Evolutionary conservation across 179 eudicot species (phyloP), one percentile per base, ranked within the genome.

Genomic region (Amaranthus tricolor): DNA sequence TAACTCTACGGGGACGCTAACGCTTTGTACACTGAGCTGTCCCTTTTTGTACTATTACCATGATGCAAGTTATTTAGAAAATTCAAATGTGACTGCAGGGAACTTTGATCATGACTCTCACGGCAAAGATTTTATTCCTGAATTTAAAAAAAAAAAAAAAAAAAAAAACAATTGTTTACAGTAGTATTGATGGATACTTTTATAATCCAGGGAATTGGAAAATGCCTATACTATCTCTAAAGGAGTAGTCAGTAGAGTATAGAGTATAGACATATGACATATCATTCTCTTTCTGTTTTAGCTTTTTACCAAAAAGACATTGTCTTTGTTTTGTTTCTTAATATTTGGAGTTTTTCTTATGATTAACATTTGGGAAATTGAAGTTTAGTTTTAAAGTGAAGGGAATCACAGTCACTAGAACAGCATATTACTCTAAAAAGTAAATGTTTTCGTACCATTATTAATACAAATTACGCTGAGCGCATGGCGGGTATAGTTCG

Each of bases 401-500:
- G 21, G 58, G 52, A 59, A 54, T 48, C 17, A 14, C 16, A 50
- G 56, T 71, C 24, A 17, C 2, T 19, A 40, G 50, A 53, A 10
- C 20, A 9, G 47, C 44, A 65, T n/a, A 58, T 56, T 52, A 6
- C 11, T 17, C 12, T 17, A 0, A 19, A 11, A 69, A 51, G 50
- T 43, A 52, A 45, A 74, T 19, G 62, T 31, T 81, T 80, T 53
- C 84, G 68, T 93, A 95, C 99, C 99, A 51, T 95, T 95, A 85
- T 89, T 89, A 64, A 95, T 86, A 61, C 94, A 91, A 82, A 96
- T 84, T 70, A 87, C 72, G 55, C 95, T 84, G 61, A 96, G 91
- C 78, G 98, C 97, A 78, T 96, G 99, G 20, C 99, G 92, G 66
- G 94, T 96, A 75, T 76, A 96, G 77, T 91, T 96, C 64, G 92